Percentiles rank a stretch among this genome's conserved stretches.
These are phyloP conservation scores for Pelomyxa schiedti DNA, from an alignment of 78 protist genomes.

Conservation along the genomic window DNA sequence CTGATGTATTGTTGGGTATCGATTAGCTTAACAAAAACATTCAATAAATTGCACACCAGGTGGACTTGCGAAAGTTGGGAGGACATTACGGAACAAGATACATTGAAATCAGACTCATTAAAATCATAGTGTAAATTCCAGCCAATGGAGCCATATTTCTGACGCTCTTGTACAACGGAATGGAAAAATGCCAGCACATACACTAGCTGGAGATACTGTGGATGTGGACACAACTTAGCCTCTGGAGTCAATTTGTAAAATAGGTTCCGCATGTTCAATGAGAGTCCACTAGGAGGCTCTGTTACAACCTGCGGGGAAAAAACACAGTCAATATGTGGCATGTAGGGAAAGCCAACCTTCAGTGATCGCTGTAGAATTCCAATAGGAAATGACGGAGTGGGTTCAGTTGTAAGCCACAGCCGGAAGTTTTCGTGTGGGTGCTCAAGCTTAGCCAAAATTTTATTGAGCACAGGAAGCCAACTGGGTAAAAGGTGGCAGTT, in stretches of 20 bases:
- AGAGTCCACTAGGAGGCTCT: slow-evolving; percentile 90
- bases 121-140: slow-evolving; percentile 89
- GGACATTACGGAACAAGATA: slow-evolving; percentile 35
- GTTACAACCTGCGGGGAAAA: slow-evolving; percentile 43
- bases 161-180: slow-evolving; percentile 89
- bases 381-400: slow-evolving; percentile 77
- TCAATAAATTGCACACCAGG: too few species aligned
- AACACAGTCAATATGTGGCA: too few species aligned
- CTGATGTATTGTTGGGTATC: slow-evolving; percentile 34
- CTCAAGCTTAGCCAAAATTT: slow-evolving; percentile 50
- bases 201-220: slow-evolving; percentile 66
- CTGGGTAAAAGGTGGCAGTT: slow-evolving; percentile 82
- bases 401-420: slow-evolving; percentile 90
- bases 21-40: too few species aligned
- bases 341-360: slow-evolving; percentile 43
- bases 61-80: slow-evolving; percentile 64
- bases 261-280: slow-evolving; percentile 66
- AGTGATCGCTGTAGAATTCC: slow-evolving; percentile 85
- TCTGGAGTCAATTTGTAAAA: slow-evolving; percentile 53
- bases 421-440: slow-evolving; percentile 74
- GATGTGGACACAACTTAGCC: slow-evolving; percentile 44
- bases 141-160: slow-evolving; percentile 88
- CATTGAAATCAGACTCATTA: slow-evolving; percentile 80
- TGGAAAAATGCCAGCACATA: slow-evolving; percentile 87
- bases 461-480: slow-evolving; percentile 79